These are phyloP conservation scores for Escallonia herrerae DNA, from an alignment of 129 eudicot species.

Conservation along the genomic window DNA sequence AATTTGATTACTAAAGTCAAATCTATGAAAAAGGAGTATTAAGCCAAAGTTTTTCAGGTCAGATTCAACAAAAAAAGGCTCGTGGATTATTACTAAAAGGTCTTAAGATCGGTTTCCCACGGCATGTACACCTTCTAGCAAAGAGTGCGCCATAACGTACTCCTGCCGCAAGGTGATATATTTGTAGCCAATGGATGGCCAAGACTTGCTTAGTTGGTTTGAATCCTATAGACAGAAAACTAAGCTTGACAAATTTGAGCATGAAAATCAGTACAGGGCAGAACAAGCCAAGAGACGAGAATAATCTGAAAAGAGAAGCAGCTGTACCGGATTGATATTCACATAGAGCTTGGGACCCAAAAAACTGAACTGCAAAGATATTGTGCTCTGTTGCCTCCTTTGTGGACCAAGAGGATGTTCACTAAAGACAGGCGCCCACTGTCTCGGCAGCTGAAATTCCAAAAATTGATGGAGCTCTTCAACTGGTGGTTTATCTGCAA, in stretches of 20 bases:
- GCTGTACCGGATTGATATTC: slow-evolving; percentile 60
- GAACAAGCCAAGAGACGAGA: neutral
- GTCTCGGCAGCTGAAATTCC: slow-evolving; percentile 93
- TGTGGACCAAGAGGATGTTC: slow-evolving; percentile 98
- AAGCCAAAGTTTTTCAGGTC: no score
- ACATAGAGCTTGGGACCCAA: slow-evolving; percentile 91
- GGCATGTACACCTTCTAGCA: no score
- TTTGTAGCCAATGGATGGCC: no score
- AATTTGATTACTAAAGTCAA: no score
- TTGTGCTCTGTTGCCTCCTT: slow-evolving; percentile 58
- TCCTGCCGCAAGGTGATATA: no score
- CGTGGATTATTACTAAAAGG: no score
- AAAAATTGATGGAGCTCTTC: slow-evolving; percentile 98
- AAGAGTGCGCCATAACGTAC: no score
- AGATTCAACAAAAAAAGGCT: no score
- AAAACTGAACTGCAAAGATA: slow-evolving; percentile 88
- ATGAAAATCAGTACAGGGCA: neutral
- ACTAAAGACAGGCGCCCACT: slow-evolving; percentile 97
- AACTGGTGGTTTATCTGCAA: slow-evolving; percentile 90
- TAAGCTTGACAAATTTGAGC: neutral
- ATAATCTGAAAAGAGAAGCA: neutral
- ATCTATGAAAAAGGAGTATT: no score
- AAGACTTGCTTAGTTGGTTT: neutral
- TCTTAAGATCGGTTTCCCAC: no score
- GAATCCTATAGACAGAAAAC: slow-evolving; percentile 5